phyloP scores from a whole-genome alignment of 805 yeast genomes.

The Yamadazyma sp. region DNA sequence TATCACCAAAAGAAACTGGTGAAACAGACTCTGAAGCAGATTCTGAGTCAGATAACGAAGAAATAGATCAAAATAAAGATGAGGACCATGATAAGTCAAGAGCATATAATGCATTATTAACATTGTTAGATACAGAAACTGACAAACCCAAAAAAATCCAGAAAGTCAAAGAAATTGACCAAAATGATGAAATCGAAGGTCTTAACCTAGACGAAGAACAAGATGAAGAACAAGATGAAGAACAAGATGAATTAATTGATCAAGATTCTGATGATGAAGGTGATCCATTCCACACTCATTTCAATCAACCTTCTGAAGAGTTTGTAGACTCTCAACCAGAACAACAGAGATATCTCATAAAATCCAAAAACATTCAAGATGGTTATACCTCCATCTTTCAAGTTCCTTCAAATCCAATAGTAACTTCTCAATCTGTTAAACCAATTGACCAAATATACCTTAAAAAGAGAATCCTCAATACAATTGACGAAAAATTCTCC shows the following conservation, averaged over 20 bases:
- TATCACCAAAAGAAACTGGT: conserved; percentile 6
- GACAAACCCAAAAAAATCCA: conserved; percentile 11
- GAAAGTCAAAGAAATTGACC: conserved; percentile 18
- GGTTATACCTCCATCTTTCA: conserved; percentile 33
- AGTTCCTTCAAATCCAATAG: conserved; percentile 22
- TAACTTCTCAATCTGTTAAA: conserved; percentile 6
- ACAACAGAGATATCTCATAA: conserved; percentile 26
- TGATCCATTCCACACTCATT: conserved; percentile 81
- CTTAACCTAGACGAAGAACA: conserved; percentile 23
- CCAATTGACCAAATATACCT: conserved; percentile 20
- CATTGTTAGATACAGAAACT: conserved; percentile 50
- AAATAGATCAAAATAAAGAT: conserved; percentile 14
- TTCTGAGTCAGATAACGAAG: conserved; percentile 11
- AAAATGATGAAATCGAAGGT: conserved; percentile 31
- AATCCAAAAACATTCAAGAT: conserved; percentile 15
- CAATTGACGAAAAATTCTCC: conserved; percentile 16
- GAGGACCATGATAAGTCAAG: conserved; percentile 36
- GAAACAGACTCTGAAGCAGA: conserved; percentile 14
- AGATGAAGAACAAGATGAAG: conserved; percentile 17
- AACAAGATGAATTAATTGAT: conserved; percentile 7
- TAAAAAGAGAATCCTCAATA: conserved; percentile 26
- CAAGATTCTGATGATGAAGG: conserved; percentile 38
- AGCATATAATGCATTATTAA: conserved; percentile 66
- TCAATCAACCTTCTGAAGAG: conserved; percentile 48
- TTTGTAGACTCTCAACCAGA: conserved; percentile 23